Evolutionary conservation across 1,284 basidiomycete genomes (phyloP), one percentile per base, ranked within the genome.

Genomic region (Bjerkandera adusta): DNA sequence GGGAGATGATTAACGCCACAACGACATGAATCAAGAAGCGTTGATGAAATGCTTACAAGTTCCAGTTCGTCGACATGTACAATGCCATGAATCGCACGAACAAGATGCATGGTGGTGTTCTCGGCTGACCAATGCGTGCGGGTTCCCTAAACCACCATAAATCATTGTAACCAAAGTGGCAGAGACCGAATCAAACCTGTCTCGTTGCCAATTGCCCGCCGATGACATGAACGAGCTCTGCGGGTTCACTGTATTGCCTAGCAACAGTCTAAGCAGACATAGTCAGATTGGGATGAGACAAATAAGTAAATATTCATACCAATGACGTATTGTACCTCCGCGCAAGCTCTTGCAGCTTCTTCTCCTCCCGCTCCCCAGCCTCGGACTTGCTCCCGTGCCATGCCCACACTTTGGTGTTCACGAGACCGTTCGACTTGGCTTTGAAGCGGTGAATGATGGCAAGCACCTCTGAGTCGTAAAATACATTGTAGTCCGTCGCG

Each of bases 61-160:
- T 90, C 84, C 36, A 82, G 71, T 60, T 91, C 85, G 52, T 91
- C 86, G 43, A 89, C 80, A 50, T 77, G 69, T 21, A 83, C 64
- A 13, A 75, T 63, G 5, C 74, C 77, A n/a, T 68, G 58, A 6
- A 63, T 57, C 2, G 70, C 72, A 47, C 85, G 76, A 22, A 88
- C 72, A 36, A 81, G 66, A 52, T 90, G 87, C 85, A 91, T 88
- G 2, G 85, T 72, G 3, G 85, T 89, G 54, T 91, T 90, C 45
- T 89, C 87, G 0, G 77, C 58, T 5, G 79, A 79, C 88, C 88
- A 91, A 57, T 83, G 85, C 3, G 71, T 70, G 30, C 88, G 77
- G 25, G 75, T 68, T 11, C 88, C 88, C 83, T 90, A 22, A 37
- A 20, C 51, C 51, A 22, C 11, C 45, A n/a, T 30, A 34, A 36